phyloP scores from a whole-genome alignment of 257 asterid species.

The Ligustrum vulgare region DNA sequence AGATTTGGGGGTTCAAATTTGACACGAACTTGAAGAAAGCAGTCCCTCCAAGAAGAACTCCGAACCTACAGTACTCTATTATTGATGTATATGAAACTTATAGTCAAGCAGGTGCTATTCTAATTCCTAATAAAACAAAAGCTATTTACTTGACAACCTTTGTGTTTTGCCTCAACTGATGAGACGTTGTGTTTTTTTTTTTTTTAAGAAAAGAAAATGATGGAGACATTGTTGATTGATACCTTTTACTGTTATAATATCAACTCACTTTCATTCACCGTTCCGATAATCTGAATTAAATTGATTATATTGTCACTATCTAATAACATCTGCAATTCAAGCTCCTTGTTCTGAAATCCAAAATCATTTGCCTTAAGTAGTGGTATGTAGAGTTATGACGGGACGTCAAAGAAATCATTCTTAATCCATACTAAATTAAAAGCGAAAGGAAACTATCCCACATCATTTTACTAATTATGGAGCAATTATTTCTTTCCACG shows the following conservation, averaged over 20 bases:
- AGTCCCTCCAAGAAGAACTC: neutral
- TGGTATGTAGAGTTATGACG: neutral
- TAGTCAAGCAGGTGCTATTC: conserved; percentile 4
- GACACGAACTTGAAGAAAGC: neutral
- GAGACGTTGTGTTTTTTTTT: too few relatives aligned
- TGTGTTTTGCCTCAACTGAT: neutral
- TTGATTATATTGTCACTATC: neutral
- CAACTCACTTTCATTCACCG: neutral
- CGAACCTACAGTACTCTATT: neutral
- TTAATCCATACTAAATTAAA: neutral
- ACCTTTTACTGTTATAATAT: conserved; percentile 6
- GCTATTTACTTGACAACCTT: neutral
- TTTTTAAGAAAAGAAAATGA: too few relatives aligned
- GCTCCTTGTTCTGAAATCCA: neutral
- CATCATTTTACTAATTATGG: neutral
- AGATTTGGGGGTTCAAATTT: neutral
- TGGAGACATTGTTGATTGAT: conserved; percentile 11
- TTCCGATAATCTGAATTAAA: neutral
- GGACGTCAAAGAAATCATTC: neutral
- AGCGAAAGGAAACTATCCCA: neutral
- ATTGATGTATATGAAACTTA: conserved; percentile 2
- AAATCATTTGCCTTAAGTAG: neutral
- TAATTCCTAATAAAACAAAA: conserved; percentile 20
- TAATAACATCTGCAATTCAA: neutral
- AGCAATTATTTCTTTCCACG: neutral